Evolutionary conservation across 2,329 filamentous ascomycete genomes (phyloP), one percentile per base, ranked within the genome.

Genomic region (Aspergillus awamori): DNA sequence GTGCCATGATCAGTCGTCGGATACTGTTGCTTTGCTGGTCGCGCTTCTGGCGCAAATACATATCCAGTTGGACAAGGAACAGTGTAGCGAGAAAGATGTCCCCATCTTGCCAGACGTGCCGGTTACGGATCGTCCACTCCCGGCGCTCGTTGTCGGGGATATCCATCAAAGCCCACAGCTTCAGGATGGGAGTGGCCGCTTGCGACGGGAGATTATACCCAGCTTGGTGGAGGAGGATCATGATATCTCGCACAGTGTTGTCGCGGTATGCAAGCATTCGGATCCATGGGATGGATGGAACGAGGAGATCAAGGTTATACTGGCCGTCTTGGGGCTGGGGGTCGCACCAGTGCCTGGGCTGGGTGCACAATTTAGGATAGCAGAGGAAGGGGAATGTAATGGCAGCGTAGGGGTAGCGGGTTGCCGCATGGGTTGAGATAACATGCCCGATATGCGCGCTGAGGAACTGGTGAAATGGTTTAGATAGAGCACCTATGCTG

Each of bases 91-190:
- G 81, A 70, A 86, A 84, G 8, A 95, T 73, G 69, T 91, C 86
- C 4, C 72, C 62, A 59, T 89, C 79, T 8, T 82, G 78, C 82
- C 89, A 89, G 52, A 88, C 79, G 0, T 69, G 65, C 8, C 57
- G 56, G 71, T 86, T 86, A 30, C 79, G 79, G 5, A 92, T 73
- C 5, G 89, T 77, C 1, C 78, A 78, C 5, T 81, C 74, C 1
- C 91, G 86, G 13, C 83, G 78, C 0, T 65, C 68, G 53, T 82
- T 88, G 13, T 85, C 86, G 0, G 84, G 78, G 4, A 88, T 77
- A 69, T 93, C 90, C 80, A 92, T 86, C 36, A 91, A 70, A 55
- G 90, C 82, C 92, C 92, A 95, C 17, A 92, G 79, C 70, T 90
- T 90, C 68, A 86, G 81, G 49, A 90, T 76, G 1, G 82, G 80